Evolutionary conservation across 495 filamentous ascomycete genomes (phyloP).

Genomic region (Penicillium manginii): DNA sequence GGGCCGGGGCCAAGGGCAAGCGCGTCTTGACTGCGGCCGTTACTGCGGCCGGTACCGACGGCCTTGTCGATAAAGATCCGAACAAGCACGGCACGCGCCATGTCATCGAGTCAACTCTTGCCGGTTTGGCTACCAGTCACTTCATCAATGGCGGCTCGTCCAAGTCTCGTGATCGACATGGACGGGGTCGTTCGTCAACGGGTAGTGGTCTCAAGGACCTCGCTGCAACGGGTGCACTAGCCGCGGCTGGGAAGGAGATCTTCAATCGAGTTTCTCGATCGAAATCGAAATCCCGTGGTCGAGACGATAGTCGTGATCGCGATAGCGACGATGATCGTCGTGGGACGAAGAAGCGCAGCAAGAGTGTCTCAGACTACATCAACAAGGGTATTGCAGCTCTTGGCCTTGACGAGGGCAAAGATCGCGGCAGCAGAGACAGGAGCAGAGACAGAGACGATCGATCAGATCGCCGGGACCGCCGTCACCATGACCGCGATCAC

Average conservation of each 20-base stretch:
- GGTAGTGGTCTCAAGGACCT: slow-evolving; percentile 62
- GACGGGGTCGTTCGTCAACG: slow-evolving; percentile 43
- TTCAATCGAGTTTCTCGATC: slow-evolving; percentile 64
- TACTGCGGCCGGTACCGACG: slow-evolving; percentile 81
- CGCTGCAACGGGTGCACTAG: slow-evolving; percentile 74
- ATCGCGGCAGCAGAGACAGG: slow-evolving; percentile 36
- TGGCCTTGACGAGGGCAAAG: slow-evolving; percentile 50
- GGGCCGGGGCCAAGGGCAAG: slow-evolving; percentile 84
- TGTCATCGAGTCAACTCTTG: slow-evolving; percentile 76
- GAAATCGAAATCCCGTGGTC: slow-evolving; percentile 60
- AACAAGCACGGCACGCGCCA: slow-evolving; percentile 71
- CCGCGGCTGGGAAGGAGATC: slow-evolving; percentile 79
- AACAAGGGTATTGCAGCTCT: slow-evolving; percentile 57
- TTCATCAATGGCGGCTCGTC: slow-evolving; percentile 76
- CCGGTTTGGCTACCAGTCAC: slow-evolving; percentile 81
- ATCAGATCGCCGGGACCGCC: slow-evolving; percentile 10
- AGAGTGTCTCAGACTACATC: slow-evolving; percentile 61
- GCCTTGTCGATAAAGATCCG: slow-evolving; percentile 70
- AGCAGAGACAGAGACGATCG: slow-evolving; percentile 12
- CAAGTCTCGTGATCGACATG: slow-evolving; percentile 42
- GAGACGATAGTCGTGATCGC: slow-evolving; percentile 43
- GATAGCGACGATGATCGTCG: slow-evolving; percentile 46
- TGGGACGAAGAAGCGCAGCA: slow-evolving; percentile 52
- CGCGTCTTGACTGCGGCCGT: slow-evolving; percentile 86
- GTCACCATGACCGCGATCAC: slow-evolving; percentile 27